Evolutionary conservation across 2,329 filamentous ascomycete species (phyloP).

Genomic region (Penicillium vulpinum): DNA sequence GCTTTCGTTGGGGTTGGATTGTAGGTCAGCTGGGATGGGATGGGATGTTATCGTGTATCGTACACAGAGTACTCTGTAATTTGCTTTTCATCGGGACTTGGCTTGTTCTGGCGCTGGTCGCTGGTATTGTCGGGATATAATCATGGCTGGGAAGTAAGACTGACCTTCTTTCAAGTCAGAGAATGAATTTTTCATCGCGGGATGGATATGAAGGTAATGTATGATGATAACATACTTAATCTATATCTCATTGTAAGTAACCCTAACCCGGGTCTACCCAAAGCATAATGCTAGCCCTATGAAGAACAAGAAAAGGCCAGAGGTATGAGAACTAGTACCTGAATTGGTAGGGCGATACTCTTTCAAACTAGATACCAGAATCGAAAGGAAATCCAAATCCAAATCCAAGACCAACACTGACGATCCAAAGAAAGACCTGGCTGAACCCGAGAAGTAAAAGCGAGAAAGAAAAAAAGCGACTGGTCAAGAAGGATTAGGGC

Average conservation of each 20-base stretch:
- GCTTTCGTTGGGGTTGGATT: not conserved
- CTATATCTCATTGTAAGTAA: not conserved
- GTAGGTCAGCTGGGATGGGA: not conserved
- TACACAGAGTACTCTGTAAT: not conserved
- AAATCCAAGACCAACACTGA: not conserved
- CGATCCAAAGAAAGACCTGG: not conserved
- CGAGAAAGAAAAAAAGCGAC: constrained; percentile 4
- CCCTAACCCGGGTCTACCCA: not conserved
- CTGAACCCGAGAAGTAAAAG: constrained; percentile 3
- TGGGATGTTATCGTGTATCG: not conserved
- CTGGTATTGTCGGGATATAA: not conserved
- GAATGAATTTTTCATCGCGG: not conserved
- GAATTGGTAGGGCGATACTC: constrained; percentile 9
- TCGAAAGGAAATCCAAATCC: not conserved
- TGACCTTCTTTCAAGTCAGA: not conserved
- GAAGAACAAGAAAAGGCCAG: too few relatives aligned
- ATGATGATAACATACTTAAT: not conserved
- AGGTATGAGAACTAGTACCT: constrained; percentile 3
- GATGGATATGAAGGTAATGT: not conserved
- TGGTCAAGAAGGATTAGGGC: not conserved
- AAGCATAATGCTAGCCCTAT: not conserved
- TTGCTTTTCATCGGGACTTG: too few relatives aligned
- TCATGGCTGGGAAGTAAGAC: not conserved
- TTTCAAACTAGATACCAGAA: constrained; percentile 13
- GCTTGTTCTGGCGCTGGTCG: not conserved